These are phyloP conservation scores for Claviceps humidiphila DNA, from an alignment of 2,329 filamentous ascomycete species.

Conservation along the genomic window DNA sequence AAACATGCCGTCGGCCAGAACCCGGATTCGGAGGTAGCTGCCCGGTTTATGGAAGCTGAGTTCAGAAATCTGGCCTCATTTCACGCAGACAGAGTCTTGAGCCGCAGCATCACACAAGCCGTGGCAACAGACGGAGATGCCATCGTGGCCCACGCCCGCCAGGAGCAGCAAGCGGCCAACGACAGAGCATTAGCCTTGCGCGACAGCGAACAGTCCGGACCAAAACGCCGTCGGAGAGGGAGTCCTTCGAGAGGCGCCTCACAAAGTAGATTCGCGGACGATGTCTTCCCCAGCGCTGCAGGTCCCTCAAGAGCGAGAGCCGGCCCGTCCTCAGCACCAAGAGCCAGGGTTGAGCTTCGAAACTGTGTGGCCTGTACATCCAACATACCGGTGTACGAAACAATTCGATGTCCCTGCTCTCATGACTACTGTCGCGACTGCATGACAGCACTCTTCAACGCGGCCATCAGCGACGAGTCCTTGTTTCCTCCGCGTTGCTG, in stretches of 20 bases:
- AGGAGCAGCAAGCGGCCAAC: background rate
- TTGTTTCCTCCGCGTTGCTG: constrained; percentile 45
- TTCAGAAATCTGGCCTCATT: constrained; percentile 4
- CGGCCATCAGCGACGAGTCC: constrained; percentile 32
- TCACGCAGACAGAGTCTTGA: constrained; percentile 7
- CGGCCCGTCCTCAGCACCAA: too few species aligned
- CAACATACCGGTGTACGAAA: background rate
- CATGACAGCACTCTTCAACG: constrained; percentile 29
- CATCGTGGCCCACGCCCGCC: background rate
- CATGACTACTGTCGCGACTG: constrained; percentile 41
- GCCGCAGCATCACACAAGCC: constrained; percentile 10
- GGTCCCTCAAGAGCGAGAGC: too few species aligned
- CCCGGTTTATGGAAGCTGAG: constrained; percentile 7
- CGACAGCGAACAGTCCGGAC: too few species aligned
- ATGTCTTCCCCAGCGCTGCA: background rate
- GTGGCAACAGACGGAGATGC: constrained; percentile 6
- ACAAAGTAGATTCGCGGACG: background rate
- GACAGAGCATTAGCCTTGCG: background rate
- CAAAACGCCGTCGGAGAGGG: background rate
- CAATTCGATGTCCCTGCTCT: constrained; percentile 5
- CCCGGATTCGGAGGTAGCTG: constrained; percentile 6
- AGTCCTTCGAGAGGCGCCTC: background rate
- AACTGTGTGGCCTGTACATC: constrained; percentile 1
- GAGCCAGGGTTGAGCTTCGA: background rate
- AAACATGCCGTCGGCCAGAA: constrained; percentile 3